phyloP scores from a whole-genome alignment of 2,329 filamentous ascomycete genomes.

The Balansia obtecta region DNA sequence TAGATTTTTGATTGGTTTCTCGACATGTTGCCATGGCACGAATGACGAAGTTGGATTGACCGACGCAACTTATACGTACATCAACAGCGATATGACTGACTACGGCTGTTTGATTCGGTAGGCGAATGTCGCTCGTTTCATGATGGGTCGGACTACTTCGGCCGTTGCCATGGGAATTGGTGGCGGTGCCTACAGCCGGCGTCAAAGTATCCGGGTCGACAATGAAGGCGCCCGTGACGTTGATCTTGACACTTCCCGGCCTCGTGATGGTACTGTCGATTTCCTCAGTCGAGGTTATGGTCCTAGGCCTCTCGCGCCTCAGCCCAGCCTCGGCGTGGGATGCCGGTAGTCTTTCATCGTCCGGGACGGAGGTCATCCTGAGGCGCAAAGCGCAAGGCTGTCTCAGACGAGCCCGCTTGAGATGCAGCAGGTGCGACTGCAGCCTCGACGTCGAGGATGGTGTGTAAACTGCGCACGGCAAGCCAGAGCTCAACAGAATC shows the following conservation, averaged over 20 bases:
- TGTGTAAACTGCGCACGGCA: not conserved
- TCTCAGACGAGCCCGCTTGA: not conserved
- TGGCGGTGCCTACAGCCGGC: conserved; percentile 25
- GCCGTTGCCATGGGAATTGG: conserved; percentile 23
- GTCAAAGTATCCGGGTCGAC: conserved; percentile 65
- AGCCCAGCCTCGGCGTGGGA: not conserved
- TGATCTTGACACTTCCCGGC: conserved; percentile 74
- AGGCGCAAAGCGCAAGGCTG: conserved; percentile 1
- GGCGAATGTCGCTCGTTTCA: conserved; percentile 85
- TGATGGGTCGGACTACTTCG: conserved; percentile 36
- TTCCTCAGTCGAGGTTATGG: conserved; percentile 36
- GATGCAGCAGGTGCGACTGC: not conserved
- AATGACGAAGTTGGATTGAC: too few species aligned
- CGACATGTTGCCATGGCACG: too few species aligned
- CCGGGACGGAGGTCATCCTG: conserved; percentile 8
- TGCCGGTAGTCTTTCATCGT: conserved; percentile 3
- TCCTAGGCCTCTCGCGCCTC: conserved; percentile 10
- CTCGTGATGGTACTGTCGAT: conserved; percentile 49
- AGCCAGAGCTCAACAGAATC: not conserved
- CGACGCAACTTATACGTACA: conserved; percentile 40
- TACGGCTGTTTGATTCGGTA: conserved; percentile 88
- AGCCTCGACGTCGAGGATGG: not conserved
- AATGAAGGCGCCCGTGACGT: conserved; percentile 92
- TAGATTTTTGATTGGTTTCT: not conserved
- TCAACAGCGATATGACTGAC: conserved; percentile 97